Evolutionary conservation across 2,329 filamentous ascomycete species (phyloP), one percentile per base, ranked within the genome.

Genomic region (Neocatenulostroma microsporum): DNA sequence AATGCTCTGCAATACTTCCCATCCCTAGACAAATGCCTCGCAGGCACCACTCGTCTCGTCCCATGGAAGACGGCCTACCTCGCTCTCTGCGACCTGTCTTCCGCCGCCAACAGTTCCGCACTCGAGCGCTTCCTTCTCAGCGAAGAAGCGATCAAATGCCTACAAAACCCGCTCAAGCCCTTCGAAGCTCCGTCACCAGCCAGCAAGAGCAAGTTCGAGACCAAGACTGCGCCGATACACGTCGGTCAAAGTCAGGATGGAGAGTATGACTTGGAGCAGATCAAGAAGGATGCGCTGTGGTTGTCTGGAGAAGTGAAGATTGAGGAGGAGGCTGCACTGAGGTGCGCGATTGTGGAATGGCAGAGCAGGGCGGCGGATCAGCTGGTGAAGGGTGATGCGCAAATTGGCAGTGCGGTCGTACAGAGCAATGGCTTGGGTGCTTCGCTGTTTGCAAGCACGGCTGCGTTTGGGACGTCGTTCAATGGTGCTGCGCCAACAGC

Each of bases 221-320:
- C 83, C 14, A 87, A 81, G 61, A 94, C 84, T 1, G 83, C 87
- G 15, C 83, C 87, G 4, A 93, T 95, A 43, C 82, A 94, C 57
- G 76, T 87, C 32, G 77, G 84, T 1, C 78, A 82, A n/a, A 75
- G 75, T 4, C 67, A 75, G 10, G 76, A 75, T 50, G 73, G 75
- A 26, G 74, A 75, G 39, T 84, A 82, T 56, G 77, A 88, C 54
- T 69, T 94, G 48, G 78, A 82, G 25, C 68, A 82, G 54, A 77
- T 96, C 58, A 94, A 94, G 64, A 75, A 77, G 30, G 88, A 96
- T 66, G 76, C 86, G 21, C 59, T 82, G 48, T 96, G 88, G 87
- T 68, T 98, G 44, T 88, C 85, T 61, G 77, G 82, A 51, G 77
- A 81, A 54, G 77, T 80, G 34, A 72, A 76, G 29, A 77, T 95